phyloP scores from a whole-genome alignment of 164 flowering plant species.

The Liriodendron chinense region DNA sequence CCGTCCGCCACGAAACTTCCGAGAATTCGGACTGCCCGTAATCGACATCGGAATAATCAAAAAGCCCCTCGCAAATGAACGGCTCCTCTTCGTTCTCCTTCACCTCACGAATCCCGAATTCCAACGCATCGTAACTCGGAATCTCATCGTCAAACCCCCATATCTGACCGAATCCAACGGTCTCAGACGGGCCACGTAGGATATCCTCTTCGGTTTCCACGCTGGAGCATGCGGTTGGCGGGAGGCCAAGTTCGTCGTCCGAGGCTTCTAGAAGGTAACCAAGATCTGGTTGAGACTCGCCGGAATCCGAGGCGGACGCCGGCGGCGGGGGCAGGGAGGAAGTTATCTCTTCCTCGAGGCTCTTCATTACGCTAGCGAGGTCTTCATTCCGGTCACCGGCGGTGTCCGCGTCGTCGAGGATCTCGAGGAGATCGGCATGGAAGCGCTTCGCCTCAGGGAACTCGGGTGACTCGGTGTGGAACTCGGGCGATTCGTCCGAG shows the following conservation, averaged over 20 bases:
- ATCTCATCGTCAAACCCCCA: conserved; percentile 57
- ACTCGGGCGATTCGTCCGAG: conserved; percentile 20
- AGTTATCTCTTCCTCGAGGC: conserved; percentile 55
- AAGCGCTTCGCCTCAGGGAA: conserved; percentile 50
- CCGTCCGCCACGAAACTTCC: conserved; percentile 40
- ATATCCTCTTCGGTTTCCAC: neutral
- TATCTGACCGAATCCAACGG: conserved; percentile 28
- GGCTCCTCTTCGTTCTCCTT: conserved; percentile 25
- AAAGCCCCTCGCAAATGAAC: conserved; percentile 46
- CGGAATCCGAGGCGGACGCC: conserved; percentile 28
- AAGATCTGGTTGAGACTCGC: conserved; percentile 44
- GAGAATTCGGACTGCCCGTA: conserved; percentile 38
- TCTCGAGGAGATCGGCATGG: conserved; percentile 42
- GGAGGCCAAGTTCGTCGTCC: conserved; percentile 82
- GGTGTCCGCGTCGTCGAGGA: conserved; percentile 47
- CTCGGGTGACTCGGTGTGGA: conserved; percentile 22
- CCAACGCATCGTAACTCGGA: conserved; percentile 36
- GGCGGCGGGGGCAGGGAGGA: conserved; percentile 8
- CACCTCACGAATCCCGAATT: conserved; percentile 26
- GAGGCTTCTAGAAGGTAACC: conserved; percentile 74
- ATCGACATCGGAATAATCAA: conserved; percentile 39
- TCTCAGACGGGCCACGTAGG: conserved; percentile 13
- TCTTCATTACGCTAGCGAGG: conserved; percentile 58
- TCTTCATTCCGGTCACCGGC: conserved; percentile 26
- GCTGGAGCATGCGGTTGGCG: conserved; percentile 35